phyloP scores from a whole-genome alignment of 306 rosid species.

The Canavalia ensiformis region DNA sequence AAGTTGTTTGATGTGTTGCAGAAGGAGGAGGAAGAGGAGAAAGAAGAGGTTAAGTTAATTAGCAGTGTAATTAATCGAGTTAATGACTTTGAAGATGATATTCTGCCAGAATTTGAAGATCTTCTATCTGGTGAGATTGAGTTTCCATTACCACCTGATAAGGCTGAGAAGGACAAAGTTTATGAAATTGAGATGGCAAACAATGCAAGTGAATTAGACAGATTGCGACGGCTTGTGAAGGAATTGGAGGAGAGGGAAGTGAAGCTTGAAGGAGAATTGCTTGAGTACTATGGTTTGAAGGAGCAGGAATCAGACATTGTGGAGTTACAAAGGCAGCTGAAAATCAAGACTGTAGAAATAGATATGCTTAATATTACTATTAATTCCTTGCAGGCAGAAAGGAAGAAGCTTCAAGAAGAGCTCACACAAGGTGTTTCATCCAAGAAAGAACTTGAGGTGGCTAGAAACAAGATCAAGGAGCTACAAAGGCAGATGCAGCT shows the following conservation, averaged over 20 bases:
- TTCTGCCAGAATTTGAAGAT: conserved; percentile 77
- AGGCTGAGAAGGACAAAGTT: conserved; percentile 61
- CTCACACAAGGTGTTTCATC: conserved; percentile 61
- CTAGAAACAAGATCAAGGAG: conserved; percentile 90
- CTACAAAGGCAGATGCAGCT: conserved; percentile 92
- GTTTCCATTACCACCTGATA: conserved; percentile 63
- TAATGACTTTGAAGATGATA: conserved; percentile 69
- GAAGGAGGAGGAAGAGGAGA: conserved; percentile 78
- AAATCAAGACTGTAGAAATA: conserved; percentile 78
- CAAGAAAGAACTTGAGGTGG: conserved; percentile 82
- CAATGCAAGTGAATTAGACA: conserved; percentile 81
- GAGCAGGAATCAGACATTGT: conserved; percentile 76
- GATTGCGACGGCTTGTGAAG: conserved; percentile 67
- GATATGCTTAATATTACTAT: conserved; percentile 82
- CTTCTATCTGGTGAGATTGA: conserved; percentile 92
- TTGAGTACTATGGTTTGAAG: conserved; percentile 85
- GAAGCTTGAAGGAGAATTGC: conserved; percentile 91
- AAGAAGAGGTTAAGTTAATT: conserved; percentile 80
- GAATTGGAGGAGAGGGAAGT: conserved; percentile 97
- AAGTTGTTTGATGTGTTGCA: conserved; percentile 56
- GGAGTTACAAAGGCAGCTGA: conserved; percentile 81
- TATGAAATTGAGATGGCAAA: conserved; percentile 83
- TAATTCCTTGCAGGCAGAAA: conserved; percentile 86
- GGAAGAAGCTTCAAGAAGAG: conserved; percentile 87
- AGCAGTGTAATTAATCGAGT: conserved; percentile 80